These are phyloP conservation scores for Tuber microsphaerosporum DNA, from an alignment of 495 filamentous ascomycete genomes.

Conservation along the genomic window DNA sequence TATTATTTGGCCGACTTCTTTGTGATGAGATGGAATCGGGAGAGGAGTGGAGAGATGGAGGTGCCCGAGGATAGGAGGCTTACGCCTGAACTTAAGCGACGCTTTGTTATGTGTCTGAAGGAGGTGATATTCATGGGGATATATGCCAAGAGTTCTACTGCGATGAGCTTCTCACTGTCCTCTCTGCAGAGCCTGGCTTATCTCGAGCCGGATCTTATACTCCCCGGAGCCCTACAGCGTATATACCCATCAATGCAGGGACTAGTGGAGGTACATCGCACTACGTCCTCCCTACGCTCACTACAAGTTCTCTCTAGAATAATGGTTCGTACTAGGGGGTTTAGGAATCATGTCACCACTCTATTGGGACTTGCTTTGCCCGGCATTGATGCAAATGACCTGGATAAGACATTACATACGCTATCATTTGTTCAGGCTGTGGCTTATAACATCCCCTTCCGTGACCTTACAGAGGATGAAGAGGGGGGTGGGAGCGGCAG, in stretches of 20 bases:
- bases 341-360: constrained; percentile 89
- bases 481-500: constrained; percentile 53
- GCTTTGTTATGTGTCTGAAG: constrained; percentile 83
- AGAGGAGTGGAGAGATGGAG: constrained; percentile 84
- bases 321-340: constrained; percentile 85
- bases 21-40: constrained; percentile 94
- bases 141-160: constrained; percentile 84
- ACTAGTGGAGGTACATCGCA: constrained; percentile 93
- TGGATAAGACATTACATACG: constrained; percentile 91
- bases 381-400: constrained; percentile 94
- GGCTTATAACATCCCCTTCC: constrained; percentile 88
- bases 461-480: constrained; percentile 68
- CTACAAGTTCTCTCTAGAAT: constrained; percentile 81
- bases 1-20: constrained; percentile 95
- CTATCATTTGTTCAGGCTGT: constrained; percentile 90
- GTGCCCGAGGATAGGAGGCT: constrained; percentile 70
- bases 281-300: constrained; percentile 83
- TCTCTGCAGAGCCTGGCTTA: constrained; percentile 82
- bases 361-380: constrained; percentile 84
- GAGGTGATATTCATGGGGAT: constrained; percentile 98
- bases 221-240: constrained; percentile 87
- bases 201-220: constrained; percentile 82
- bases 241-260: constrained; percentile 97
- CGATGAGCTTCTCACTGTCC: constrained; percentile 83
- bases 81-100: constrained; percentile 68